Percentiles rank a stretch among this genome's conserved stretches.
Evolutionary conservation across 2,329 filamentous ascomycete genomes (phyloP).

Genomic region (Epichloe gansuensis): DNA sequence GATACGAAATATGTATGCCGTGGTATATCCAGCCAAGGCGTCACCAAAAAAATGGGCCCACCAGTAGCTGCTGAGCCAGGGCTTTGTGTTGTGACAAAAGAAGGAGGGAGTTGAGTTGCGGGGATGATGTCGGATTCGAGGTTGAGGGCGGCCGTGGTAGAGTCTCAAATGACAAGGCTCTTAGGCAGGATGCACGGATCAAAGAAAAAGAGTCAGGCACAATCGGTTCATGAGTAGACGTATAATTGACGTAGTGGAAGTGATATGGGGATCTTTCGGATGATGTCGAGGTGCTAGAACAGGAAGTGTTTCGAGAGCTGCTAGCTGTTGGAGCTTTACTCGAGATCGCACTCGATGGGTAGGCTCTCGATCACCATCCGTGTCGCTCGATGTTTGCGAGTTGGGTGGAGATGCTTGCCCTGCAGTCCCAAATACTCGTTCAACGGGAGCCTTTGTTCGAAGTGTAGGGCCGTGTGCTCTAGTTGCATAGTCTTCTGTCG

Average conservation of each 20-base stretch:
- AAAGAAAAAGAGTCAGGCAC: slow-evolving; percentile 52
- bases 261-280: slow-evolving; percentile 36
- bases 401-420: slow-evolving; percentile 38
- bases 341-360: slow-evolving; percentile 26
- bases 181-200: slow-evolving; percentile 52
- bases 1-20: slow-evolving; percentile 58
- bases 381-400: slow-evolving; percentile 40
- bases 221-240: slow-evolving; percentile 54
- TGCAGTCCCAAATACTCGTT: slow-evolving; percentile 39
- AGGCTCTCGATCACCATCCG: slow-evolving; percentile 37
- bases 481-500: slow-evolving; percentile 17
- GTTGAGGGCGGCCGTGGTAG: slow-evolving; percentile 43
- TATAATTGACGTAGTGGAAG: slow-evolving; percentile 55
- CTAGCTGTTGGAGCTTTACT: slow-evolving; percentile 32
- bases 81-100: slow-evolving; percentile 43
- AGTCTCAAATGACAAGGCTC: slow-evolving; percentile 55
- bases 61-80: slow-evolving; percentile 44
- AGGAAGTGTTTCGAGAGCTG: slow-evolving; percentile 33
- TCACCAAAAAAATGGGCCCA: slow-evolving; percentile 61
- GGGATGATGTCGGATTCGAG: slow-evolving; percentile 25
- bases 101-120: slow-evolving; percentile 26
- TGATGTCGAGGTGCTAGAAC: slow-evolving; percentile 41
- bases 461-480: slow-evolving; percentile 43
- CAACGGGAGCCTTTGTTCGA: slow-evolving; percentile 48
- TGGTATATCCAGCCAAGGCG: slow-evolving; percentile 52